Percentiles rank a stretch among this genome's conserved stretches.
phyloP scores from a whole-genome alignment of 2,329 filamentous ascomycete species.

The Diaporthe aspalathi region DNA sequence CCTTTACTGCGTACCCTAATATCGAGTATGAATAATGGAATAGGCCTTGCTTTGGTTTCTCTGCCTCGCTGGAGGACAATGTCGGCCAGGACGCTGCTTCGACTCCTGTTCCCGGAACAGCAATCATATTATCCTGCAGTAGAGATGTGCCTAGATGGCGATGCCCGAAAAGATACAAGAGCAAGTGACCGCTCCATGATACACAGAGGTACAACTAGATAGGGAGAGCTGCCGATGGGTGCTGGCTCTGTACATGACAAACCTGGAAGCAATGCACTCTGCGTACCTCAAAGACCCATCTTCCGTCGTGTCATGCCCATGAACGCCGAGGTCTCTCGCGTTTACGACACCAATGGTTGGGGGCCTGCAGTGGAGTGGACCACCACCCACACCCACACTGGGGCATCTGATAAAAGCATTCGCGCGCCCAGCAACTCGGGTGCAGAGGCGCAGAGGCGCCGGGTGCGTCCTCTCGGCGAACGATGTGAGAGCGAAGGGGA shows the following conservation, averaged over 20 bases:
- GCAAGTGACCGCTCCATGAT: conserved; percentile 10
- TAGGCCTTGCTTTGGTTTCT: neutral
- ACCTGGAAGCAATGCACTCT: neutral
- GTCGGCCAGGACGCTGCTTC: neutral
- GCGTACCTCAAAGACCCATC: neutral
- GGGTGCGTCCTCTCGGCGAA: neutral
- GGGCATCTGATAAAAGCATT: conserved; percentile 35
- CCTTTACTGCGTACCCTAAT: neutral
- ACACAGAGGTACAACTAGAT: neutral
- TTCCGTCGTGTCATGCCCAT: neutral
- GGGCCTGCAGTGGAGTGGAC: neutral
- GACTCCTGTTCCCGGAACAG: neutral
- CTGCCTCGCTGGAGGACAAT: neutral
- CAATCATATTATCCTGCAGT: neutral
- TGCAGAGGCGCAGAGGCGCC: neutral
- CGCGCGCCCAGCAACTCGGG: conserved; percentile 3
- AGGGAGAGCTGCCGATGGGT: neutral
- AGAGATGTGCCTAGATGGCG: neutral
- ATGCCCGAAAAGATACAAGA: neutral
- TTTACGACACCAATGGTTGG: neutral
- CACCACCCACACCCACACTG: conserved; percentile 4
- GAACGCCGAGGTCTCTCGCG: conserved; percentile 1
- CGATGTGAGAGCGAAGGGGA: neutral
- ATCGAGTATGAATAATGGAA: neutral
- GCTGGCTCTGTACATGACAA: neutral